Percentiles rank a stretch among this genome's conserved stretches.
phyloP scores from a whole-genome alignment of 495 filamentous ascomycete species.

The Aspergillus mulundensis region DNA sequence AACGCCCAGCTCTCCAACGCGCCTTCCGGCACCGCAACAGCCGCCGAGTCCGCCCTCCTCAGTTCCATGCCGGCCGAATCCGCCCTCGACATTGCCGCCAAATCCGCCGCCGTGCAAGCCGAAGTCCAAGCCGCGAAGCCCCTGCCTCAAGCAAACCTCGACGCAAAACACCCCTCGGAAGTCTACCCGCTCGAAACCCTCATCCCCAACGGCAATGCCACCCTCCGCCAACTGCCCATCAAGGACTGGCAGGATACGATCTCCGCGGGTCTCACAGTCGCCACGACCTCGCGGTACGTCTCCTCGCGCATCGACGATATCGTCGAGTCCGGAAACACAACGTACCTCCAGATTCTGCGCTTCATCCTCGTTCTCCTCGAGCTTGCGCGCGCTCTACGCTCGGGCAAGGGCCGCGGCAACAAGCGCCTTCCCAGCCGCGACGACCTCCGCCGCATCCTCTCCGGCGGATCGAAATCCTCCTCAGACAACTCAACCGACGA shows the following conservation, averaged over 20 bases:
- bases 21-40: conserved; percentile 46
- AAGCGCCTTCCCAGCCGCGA: conserved; percentile 40
- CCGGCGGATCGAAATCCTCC: conserved; percentile 23
- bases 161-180: conserved; percentile 67
- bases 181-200: conserved; percentile 73
- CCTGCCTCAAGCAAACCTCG: conserved; percentile 68
- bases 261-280: conserved; percentile 49
- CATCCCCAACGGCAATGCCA: conserved; percentile 48
- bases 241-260: conserved; percentile 73
- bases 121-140: conserved; percentile 69
- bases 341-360: conserved; percentile 54
- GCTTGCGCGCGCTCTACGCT: conserved; percentile 53
- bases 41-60: conserved; percentile 59
- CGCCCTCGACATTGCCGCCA: conserved; percentile 54
- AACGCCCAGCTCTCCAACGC: conserved; percentile 65
- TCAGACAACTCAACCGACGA: conserved; percentile 18
- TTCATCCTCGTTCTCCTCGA: conserved; percentile 59
- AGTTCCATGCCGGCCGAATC: conserved; percentile 53
- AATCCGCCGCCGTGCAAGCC: conserved; percentile 61
- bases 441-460: conserved; percentile 39
- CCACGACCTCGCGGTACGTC: conserved; percentile 62
- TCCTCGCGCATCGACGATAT: conserved; percentile 55
- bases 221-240: conserved; percentile 57
- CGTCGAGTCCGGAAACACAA: conserved; percentile 51
- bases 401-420: conserved; percentile 30